Conservation (phyloP, 805 yeast species). For the Ogataea kodamae region DNA sequence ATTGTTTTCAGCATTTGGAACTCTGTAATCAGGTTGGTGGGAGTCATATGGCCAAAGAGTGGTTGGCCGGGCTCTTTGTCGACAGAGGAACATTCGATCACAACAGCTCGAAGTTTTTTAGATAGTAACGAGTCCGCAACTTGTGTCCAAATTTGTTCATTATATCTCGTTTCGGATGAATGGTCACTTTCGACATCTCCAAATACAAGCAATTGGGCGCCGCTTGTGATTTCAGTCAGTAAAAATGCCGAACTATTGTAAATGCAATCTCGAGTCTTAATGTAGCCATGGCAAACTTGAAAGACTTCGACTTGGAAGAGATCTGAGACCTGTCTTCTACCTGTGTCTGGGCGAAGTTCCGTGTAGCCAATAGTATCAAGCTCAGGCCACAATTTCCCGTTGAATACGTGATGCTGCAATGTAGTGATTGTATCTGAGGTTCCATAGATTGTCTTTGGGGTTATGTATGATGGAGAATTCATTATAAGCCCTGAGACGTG, state of each 20-base stretch:
- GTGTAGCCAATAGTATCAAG: slow-evolving; percentile 35
- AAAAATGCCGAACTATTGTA: slow-evolving; percentile 61
- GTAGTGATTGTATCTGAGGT: slow-evolving; percentile 48
- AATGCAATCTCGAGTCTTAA: slow-evolving; percentile 10
- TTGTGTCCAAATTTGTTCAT: slow-evolving; percentile 51
- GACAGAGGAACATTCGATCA: slow-evolving; percentile 75
- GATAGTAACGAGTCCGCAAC: slow-evolving; percentile 45
- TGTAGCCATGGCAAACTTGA: slow-evolving; percentile 36
- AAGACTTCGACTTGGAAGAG: slow-evolving; percentile 37
- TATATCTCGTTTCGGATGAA: slow-evolving; percentile 37
- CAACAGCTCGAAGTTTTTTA: slow-evolving; percentile 46
- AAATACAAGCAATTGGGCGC: slow-evolving; percentile 52
- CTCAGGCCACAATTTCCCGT: slow-evolving; percentile 80
- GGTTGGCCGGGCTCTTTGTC: slow-evolving; percentile 43
- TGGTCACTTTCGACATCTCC: slow-evolving; percentile 82
- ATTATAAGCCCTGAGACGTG: slow-evolving; percentile 68
- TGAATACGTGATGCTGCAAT: slow-evolving; percentile 57
- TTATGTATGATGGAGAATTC: slow-evolving; percentile 58
- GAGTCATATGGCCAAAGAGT: slow-evolving; percentile 80
- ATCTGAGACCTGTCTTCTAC: not conserved
- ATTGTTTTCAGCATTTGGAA: slow-evolving; percentile 33
- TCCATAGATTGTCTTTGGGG: slow-evolving; percentile 49
- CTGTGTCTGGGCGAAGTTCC: slow-evolving; percentile 3
- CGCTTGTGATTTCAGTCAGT: slow-evolving; percentile 32
- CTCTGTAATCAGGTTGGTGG: slow-evolving; percentile 58